phyloP scores from a whole-genome alignment of 345 rosid species.

The Hirschfeldia incana region DNA sequence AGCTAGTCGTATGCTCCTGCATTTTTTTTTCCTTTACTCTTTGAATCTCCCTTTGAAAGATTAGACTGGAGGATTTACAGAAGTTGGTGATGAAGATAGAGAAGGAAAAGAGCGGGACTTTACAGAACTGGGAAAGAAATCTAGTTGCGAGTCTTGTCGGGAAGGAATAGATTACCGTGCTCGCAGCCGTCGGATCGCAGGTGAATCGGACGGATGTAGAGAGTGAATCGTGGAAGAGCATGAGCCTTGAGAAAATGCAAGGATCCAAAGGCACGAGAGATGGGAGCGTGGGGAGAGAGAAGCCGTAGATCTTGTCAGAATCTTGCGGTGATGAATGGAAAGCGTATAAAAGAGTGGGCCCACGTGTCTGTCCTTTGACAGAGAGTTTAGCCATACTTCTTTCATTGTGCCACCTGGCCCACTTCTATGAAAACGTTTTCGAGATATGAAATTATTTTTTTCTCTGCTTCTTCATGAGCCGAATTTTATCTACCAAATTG shows the following conservation, averaged over 20 bases:
- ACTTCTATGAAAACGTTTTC: background rate
- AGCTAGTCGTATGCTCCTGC: slow-evolving; percentile 85
- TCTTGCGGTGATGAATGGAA: background rate
- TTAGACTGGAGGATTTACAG: background rate
- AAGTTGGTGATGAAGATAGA: background rate
- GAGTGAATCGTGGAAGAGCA: slow-evolving; percentile 44
- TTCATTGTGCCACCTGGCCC: slow-evolving; percentile 32
- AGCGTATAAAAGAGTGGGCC: slow-evolving; percentile 14
- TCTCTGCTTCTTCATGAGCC: background rate
- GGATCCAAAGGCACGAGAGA: slow-evolving; percentile 46
- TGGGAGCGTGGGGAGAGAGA: slow-evolving; percentile 42
- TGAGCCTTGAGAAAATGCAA: slow-evolving; percentile 40
- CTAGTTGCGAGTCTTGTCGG: background rate
- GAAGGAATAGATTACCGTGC: background rate
- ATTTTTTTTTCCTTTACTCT: slow-evolving; percentile 7
- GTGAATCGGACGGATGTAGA: slow-evolving; percentile 24
- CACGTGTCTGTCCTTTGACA: slow-evolving; percentile 20
- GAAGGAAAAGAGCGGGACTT: slow-evolving; percentile 50
- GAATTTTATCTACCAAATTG: background rate
- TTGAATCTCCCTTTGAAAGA: background rate
- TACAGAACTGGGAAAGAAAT: slow-evolving; percentile 9
- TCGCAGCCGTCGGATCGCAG: slow-evolving; percentile 37
- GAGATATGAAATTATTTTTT: background rate
- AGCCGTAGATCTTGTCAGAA: slow-evolving; percentile 7
- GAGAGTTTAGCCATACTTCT: slow-evolving; percentile 19